Conservation (phyloP, 2,329 filamentous ascomycete genomes). For the Xylariaceae sp. region DNA sequence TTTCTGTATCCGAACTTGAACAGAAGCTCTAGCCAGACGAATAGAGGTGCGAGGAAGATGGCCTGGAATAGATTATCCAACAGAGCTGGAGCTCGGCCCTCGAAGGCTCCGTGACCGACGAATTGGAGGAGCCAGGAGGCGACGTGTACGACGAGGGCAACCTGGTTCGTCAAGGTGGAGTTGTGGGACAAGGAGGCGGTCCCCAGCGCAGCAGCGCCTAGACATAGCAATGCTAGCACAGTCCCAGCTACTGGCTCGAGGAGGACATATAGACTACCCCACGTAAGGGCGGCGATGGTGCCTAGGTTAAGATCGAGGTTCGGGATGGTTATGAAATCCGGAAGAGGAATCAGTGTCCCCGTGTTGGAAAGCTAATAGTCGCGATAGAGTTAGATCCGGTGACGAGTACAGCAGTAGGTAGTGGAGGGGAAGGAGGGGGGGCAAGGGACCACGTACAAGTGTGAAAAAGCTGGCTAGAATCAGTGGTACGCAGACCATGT, state of each 20-base stretch:
- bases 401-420: not conserved
- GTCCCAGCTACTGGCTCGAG: constrained; percentile 90
- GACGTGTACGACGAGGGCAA: constrained; percentile 62
- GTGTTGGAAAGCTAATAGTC: constrained; percentile 53
- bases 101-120: constrained; percentile 82
- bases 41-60: constrained; percentile 87
- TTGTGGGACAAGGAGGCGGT: constrained; percentile 66
- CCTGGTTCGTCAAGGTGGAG: constrained; percentile 44
- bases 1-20: constrained; percentile 88
- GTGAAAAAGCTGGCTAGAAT: constrained; percentile 67
- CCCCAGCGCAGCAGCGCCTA: constrained; percentile 66
- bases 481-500: constrained; percentile 72
- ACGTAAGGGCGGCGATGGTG: constrained; percentile 60
- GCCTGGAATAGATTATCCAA: constrained; percentile 91
- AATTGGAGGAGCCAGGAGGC: constrained; percentile 86
- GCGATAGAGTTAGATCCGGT: constrained; percentile 17
- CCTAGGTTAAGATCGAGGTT: constrained; percentile 62
- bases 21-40: constrained; percentile 92
- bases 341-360: constrained; percentile 58
- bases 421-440: not conserved
- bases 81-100: constrained; percentile 80
- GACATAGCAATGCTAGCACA: constrained; percentile 67
- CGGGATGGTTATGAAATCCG: constrained; percentile 61
- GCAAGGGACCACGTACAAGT: constrained; percentile 51
- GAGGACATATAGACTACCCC: constrained; percentile 77